Evolutionary conservation across 2,329 filamentous ascomycete species (phyloP), one percentile per base, ranked within the genome.

Genomic region (Ascochyta lentis): DNA sequence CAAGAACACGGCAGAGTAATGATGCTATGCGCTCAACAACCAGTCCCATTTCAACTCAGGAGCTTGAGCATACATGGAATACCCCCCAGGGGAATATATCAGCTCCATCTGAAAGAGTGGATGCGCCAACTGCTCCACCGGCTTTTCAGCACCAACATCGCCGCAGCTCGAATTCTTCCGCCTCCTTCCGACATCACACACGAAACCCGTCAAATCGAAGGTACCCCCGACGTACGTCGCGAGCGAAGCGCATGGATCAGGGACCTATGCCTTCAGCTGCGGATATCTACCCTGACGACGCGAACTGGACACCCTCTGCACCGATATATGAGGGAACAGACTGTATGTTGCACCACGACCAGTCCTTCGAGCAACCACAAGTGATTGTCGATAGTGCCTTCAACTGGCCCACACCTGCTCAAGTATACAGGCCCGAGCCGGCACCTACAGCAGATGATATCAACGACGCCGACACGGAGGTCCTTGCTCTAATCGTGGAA

Each of bases 241-340:
- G 64, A 3, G 29, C 39, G n/a, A 70, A 61, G 47, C 67, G 69
- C 8, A 54, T 53, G 6, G 69, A 72, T 51, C 69, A 73, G 56
- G 70, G 70, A 0, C 70, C 70, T 5, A 56, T 64, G 51, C 65
- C 70, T 4, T 73, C 70, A 13, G 38, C 42, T 3, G 70, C 70
- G 3, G 70, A 73, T 38, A 68, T 71, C 46, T 73, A 71, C 35
- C 70, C 70, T 7, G 69, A 71, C 13, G 70, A 73, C 50, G 65
- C 66, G 2, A 40, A 52, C 27, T 63, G 55, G 53, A 41, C 37
- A 12, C 44, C 53, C 1, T 27, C 40, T 3, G 40, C 40, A 19
- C 39, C 33, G 15, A 47, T 39, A 27, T 27, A 12, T 35, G 44
- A 46, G 35, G 39, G 37, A 19, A 33, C 10, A n/a, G 37, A n/a